phyloP scores from a whole-genome alignment of 208 protist genomes.

The Leptomonas pyrrhocoris region DNA sequence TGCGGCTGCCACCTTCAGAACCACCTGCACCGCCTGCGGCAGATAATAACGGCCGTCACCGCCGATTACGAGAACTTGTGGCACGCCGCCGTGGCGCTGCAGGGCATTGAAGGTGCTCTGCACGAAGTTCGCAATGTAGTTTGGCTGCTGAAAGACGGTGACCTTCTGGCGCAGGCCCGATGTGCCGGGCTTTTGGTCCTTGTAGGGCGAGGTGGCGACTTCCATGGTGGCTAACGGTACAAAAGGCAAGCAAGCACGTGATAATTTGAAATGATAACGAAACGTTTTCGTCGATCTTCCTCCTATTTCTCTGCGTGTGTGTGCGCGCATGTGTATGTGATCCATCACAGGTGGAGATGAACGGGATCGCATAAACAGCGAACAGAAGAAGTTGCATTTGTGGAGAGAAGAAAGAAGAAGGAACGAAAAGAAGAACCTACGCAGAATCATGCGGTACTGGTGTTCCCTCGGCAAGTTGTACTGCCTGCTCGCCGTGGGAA shows the following conservation, averaged over 20 bases:
- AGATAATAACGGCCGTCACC: slow-evolving; percentile 97
- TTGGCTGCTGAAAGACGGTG: slow-evolving; percentile 82
- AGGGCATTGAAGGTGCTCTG: slow-evolving; percentile 95
- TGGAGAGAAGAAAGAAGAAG: background rate
- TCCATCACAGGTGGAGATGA: background rate
- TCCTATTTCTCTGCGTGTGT: background rate
- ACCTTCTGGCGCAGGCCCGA: slow-evolving; percentile 97
- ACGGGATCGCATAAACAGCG: background rate
- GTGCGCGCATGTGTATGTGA: background rate
- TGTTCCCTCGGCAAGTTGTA: too few relatives aligned
- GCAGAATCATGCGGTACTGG: too few relatives aligned
- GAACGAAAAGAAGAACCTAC: too few relatives aligned
- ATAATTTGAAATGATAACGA: background rate
- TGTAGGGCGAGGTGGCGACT: slow-evolving; percentile 60
- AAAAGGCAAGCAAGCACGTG: background rate
- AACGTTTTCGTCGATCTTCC: background rate
- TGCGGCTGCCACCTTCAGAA: slow-evolving; percentile 94
- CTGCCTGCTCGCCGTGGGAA: too few relatives aligned
- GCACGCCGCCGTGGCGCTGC: slow-evolving; percentile 41
- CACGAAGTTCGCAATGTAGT: slow-evolving; percentile 98
- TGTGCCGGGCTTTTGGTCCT: slow-evolving; percentile 96
- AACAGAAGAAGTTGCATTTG: background rate
- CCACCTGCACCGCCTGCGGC: slow-evolving; percentile 92
- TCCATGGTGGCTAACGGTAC: slow-evolving; percentile 6
- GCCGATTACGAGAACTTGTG: slow-evolving; percentile 92